Evolutionary conservation across 805 yeast species (phyloP).

Genomic region (Lipomyces lipofer): DNA sequence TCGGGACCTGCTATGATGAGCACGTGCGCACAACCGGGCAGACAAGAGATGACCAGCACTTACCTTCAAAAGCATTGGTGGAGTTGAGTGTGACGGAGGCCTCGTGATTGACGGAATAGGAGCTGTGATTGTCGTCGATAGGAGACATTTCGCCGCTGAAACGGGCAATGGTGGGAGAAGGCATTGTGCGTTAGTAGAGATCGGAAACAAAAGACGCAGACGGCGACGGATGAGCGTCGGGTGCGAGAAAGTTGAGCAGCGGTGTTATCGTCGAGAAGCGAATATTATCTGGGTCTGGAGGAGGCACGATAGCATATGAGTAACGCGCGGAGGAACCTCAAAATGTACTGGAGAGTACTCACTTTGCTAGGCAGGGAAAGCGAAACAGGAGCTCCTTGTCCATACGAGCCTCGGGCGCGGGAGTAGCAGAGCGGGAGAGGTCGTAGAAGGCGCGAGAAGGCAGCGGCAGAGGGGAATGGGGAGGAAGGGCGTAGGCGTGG

Average conservation of each 20-base stretch:
- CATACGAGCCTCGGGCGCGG: slow-evolving; percentile 33
- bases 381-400: slow-evolving; percentile 42
- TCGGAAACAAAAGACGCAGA: neutral
- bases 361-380: slow-evolving; percentile 41
- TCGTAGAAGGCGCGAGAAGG: too few species aligned
- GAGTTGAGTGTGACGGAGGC: slow-evolving; percentile 80
- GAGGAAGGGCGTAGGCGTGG: too few species aligned
- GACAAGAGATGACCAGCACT: neutral
- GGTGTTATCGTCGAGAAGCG: neutral
- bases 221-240: neutral
- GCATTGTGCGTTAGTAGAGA: slow-evolving; percentile 8
- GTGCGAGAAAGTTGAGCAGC: neutral
- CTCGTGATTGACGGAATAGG: slow-evolving; percentile 68
- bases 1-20: slow-evolving; percentile 61
- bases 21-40: slow-evolving; percentile 6
- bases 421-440: neutral
- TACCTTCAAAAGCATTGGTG: slow-evolving; percentile 83
- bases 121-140: slow-evolving; percentile 11
- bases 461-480: neutral
- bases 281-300: slow-evolving; percentile 18
- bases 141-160: slow-evolving; percentile 5
- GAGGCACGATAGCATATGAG: too few species aligned
- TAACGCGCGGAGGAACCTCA: too few species aligned
- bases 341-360: slow-evolving; percentile 10
- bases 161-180: slow-evolving; percentile 13